phyloP scores from a whole-genome alignment of 495 filamentous ascomycete species.

The Hypoxylon fragiforme region DNA sequence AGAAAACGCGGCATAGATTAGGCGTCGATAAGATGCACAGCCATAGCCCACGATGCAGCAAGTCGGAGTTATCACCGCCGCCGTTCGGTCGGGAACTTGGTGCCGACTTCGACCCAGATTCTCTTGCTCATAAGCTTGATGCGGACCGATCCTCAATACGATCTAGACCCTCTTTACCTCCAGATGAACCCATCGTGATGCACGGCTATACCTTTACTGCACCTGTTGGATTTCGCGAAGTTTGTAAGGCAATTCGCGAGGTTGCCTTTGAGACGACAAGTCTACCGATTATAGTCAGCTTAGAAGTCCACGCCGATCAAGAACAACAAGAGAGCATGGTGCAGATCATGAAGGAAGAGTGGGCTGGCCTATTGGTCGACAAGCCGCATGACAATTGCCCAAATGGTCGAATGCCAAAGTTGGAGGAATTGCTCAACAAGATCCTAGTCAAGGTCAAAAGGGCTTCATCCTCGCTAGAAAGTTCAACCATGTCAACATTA shows the following conservation, averaged over 20 bases:
- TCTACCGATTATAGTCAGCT: slow-evolving; percentile 82
- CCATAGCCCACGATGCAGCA: slow-evolving; percentile 45
- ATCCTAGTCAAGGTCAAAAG: slow-evolving; percentile 92
- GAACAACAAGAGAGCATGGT: slow-evolving; percentile 91
- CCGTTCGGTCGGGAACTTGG: slow-evolving; percentile 20
- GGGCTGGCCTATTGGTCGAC: slow-evolving; percentile 73
- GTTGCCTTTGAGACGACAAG: slow-evolving; percentile 72
- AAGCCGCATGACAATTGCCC: slow-evolving; percentile 48
- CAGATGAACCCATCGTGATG: slow-evolving; percentile 69
- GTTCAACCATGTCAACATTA: slow-evolving; percentile 33
- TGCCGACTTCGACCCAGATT: slow-evolving; percentile 1
- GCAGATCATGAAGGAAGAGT: slow-evolving; percentile 86
- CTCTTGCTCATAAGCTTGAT: slow-evolving; percentile 7
- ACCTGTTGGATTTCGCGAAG: slow-evolving; percentile 81
- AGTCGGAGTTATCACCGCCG: slow-evolving; percentile 21
- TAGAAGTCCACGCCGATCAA: slow-evolving; percentile 82
- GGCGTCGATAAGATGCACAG: slow-evolving; percentile 35
- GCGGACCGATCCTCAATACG: slow-evolving; percentile 20
- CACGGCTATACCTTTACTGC: slow-evolving; percentile 88
- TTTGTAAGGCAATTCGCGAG: slow-evolving; percentile 79
- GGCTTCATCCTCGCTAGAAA: slow-evolving; percentile 45
- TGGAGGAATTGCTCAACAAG: slow-evolving; percentile 71
- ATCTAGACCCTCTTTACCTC: slow-evolving; percentile 38
- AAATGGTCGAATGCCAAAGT: slow-evolving; percentile 64
- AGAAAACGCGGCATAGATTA: slow-evolving; percentile 34